Conservation (phyloP, 2,329 filamentous ascomycete genomes). For the Diaporthe sp. region DNA sequence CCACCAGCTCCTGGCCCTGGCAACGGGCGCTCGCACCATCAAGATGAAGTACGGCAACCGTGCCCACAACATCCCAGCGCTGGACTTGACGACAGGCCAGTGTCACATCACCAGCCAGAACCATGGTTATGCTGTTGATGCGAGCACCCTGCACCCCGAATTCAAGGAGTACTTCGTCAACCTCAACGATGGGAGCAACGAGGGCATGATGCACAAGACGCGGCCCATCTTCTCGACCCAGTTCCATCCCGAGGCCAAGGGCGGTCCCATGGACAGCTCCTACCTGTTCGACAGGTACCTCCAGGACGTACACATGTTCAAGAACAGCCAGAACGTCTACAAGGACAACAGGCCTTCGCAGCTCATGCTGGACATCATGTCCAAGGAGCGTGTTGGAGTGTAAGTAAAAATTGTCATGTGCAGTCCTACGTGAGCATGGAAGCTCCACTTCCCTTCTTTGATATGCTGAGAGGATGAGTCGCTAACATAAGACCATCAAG, state of each 20-base stretch:
- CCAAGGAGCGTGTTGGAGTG: constrained; percentile 95
- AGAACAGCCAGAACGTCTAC: constrained; percentile 82
- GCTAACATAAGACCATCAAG: constrained; percentile 17
- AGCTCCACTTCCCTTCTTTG: background rate
- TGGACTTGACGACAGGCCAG: constrained; percentile 94
- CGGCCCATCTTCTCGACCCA: constrained; percentile 98
- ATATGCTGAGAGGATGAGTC: background rate
- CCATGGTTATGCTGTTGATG: constrained; percentile 96
- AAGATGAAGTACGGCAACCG: constrained; percentile 99
- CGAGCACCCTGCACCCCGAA: constrained; percentile 82
- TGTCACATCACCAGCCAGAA: constrained; percentile 99
- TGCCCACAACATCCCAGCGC: constrained; percentile 96
- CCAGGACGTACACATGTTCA: constrained; percentile 90
- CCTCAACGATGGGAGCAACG: constrained; percentile 96
- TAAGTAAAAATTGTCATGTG: constrained; percentile 13
- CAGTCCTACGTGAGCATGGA: background rate
- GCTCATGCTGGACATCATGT: constrained; percentile 89
- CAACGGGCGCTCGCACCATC: constrained; percentile 88
- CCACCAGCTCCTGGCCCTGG: constrained; percentile 94
- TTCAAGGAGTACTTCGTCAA: constrained; percentile 99
- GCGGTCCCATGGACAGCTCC: constrained; percentile 93
- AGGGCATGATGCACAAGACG: constrained; percentile 96
- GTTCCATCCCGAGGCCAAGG: constrained; percentile 99
- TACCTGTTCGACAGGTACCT: constrained; percentile 98
- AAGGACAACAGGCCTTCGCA: constrained; percentile 91